These are phyloP conservation scores for Candida michaelii DNA, from an alignment of 805 yeast genomes.

Conservation along the genomic window DNA sequence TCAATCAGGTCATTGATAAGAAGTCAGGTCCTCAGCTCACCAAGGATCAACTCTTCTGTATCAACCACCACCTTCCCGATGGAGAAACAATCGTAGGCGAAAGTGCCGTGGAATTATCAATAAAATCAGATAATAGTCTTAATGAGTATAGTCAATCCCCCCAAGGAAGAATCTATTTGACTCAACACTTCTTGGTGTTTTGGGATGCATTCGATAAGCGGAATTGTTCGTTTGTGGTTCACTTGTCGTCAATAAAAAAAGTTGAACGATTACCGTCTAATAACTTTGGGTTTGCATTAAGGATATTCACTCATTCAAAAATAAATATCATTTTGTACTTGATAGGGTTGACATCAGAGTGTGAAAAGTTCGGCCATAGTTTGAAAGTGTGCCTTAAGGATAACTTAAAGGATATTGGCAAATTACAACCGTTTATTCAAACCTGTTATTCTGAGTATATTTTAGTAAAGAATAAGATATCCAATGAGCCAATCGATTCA, in stretches of 20 bases:
- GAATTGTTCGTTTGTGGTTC: slow-evolving; percentile 67
- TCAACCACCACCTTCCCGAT: slow-evolving; percentile 68
- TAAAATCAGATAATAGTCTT: slow-evolving; percentile 20
- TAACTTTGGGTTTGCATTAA: slow-evolving; percentile 73
- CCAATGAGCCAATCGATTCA: slow-evolving; percentile 41
- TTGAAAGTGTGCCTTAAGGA: slow-evolving; percentile 61
- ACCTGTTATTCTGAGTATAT: slow-evolving; percentile 85
- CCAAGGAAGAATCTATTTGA: slow-evolving; percentile 68
- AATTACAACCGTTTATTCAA: slow-evolving; percentile 62
- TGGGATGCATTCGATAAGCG: slow-evolving; percentile 67
- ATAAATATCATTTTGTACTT: slow-evolving; percentile 65
- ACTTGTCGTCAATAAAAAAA: slow-evolving; percentile 74
- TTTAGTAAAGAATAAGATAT: slow-evolving; percentile 55
- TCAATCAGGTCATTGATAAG: slow-evolving; percentile 45
- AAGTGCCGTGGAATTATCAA: slow-evolving; percentile 57
- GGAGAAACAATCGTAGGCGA: slow-evolving; percentile 66
- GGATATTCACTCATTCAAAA: slow-evolving; percentile 67
- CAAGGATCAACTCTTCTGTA: slow-evolving; percentile 69
- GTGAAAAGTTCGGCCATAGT: slow-evolving; percentile 75
- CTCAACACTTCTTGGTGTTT: slow-evolving; percentile 75
- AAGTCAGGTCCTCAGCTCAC: slow-evolving; percentile 46
- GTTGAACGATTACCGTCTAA: slow-evolving; percentile 83
- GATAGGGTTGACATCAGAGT: slow-evolving; percentile 73
- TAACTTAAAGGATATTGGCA: slow-evolving; percentile 61
- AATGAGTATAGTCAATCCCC: slow-evolving; percentile 25